Evolutionary conservation across 2,329 filamentous ascomycete genomes (phyloP).

Genomic region (Sporothrix schenckii): DNA sequence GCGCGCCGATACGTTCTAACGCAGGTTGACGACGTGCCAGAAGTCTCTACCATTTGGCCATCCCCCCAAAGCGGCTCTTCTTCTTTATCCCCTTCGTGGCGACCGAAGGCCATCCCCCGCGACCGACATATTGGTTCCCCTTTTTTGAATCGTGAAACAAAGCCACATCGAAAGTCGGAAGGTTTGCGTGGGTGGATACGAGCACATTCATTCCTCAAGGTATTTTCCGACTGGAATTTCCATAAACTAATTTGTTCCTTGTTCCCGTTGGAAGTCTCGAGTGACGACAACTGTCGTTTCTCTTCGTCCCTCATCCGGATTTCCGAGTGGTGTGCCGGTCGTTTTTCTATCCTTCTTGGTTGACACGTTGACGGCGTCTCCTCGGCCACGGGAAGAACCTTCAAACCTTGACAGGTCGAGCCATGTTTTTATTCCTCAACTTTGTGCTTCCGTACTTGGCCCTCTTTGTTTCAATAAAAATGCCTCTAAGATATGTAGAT

Average conservation of each 20-base stretch:
- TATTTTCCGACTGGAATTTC: not conserved
- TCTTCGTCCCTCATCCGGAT: not conserved
- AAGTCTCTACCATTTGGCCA: not conserved
- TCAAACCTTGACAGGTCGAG: not conserved
- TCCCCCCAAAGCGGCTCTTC: not conserved
- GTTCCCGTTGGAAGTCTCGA: not conserved
- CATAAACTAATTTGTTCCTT: not conserved
- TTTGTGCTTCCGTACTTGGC: too few relatives aligned
- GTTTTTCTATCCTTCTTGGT: not conserved
- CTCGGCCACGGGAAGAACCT: not conserved
- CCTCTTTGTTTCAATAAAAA: too few relatives aligned
- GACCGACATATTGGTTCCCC: constrained; percentile 7
- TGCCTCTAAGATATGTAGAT: not conserved
- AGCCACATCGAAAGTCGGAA: constrained; percentile 1
- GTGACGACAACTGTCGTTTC: not conserved
- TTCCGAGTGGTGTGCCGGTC: not conserved
- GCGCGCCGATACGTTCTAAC: constrained; percentile 19
- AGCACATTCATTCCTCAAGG: not conserved
- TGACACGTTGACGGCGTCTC: not conserved
- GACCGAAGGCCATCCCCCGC: constrained; percentile 10
- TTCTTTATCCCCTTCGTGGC: not conserved
- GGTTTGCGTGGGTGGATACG: constrained; percentile 11
- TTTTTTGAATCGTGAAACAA: constrained; percentile 24
- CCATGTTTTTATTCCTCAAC: too few relatives aligned
- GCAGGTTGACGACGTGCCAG: not conserved